A percentile compares a stretch with the other conserved stretches of the same genome.
phyloP scores from a whole-genome alignment of 108 stramenopile species.

The Discostella stelligeroides region DNA sequence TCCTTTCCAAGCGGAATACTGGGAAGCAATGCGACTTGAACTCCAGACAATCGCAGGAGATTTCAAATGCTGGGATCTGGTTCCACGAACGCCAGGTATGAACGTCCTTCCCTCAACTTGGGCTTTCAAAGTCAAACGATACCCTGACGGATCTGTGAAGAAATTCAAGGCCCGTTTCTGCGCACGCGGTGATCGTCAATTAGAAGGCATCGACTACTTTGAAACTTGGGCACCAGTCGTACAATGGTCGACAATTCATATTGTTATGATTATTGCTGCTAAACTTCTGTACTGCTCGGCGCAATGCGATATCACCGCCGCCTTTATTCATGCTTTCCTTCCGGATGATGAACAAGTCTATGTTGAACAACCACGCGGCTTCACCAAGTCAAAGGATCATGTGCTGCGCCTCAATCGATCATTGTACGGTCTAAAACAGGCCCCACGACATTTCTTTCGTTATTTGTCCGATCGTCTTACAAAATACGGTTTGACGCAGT shows the following conservation, averaged over 20 bases:
- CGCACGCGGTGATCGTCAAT: constrained; percentile 43
- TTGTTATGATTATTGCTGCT: constrained; percentile 25
- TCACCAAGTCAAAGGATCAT: constrained; percentile 32
- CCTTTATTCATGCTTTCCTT: constrained; percentile 53
- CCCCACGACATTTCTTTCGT: too few relatives aligned
- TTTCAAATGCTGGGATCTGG: constrained; percentile 14
- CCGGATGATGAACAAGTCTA: constrained; percentile 39
- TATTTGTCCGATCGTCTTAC: too few relatives aligned
- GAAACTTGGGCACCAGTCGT: too few relatives aligned
- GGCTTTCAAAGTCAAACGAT: too few relatives aligned
- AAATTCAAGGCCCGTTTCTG: constrained; percentile 58
- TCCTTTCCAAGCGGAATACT: too few relatives aligned
- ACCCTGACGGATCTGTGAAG: too few relatives aligned
- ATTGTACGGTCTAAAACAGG: not conserved
- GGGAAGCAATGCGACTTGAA: constrained; percentile 37
- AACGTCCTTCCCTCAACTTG: too few relatives aligned
- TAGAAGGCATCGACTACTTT: too few relatives aligned
- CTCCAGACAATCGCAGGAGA: constrained; percentile 23
- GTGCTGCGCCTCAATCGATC: not conserved
- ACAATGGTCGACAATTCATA: constrained; percentile 45
- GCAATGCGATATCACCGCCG: too few relatives aligned
- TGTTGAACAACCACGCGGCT: constrained; percentile 48
- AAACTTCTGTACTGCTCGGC: not conserved
- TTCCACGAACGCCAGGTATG: too few relatives aligned
- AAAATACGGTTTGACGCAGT: not conserved